phyloP scores from a whole-genome alignment of 2,329 filamentous ascomycete species.

The Phyllosticta citrichinensis region DNA sequence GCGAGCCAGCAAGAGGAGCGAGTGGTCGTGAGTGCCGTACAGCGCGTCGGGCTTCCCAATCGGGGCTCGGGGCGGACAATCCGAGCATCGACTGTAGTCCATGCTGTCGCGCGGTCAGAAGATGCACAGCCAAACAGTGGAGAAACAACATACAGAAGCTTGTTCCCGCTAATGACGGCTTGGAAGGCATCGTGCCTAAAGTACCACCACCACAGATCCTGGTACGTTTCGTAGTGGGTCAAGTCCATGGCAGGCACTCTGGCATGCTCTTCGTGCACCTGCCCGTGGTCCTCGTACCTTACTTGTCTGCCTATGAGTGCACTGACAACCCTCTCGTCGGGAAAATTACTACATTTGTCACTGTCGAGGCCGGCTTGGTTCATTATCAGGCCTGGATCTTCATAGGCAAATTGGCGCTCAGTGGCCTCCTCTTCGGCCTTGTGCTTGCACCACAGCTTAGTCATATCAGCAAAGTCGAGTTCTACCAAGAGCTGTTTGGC shows the following conservation, averaged over 20 bases:
- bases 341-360: conserved; percentile 8
- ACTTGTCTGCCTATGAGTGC: conserved; percentile 47
- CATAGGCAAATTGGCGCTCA: conserved; percentile 26
- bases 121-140: conserved; percentile 3
- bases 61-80: conserved; percentile 75
- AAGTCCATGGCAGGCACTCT: conserved; percentile 45
- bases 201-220: conserved; percentile 94
- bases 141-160: conserved; percentile 64
- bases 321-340: conserved; percentile 45
- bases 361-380: conserved; percentile 23
- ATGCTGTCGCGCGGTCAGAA: conserved; percentile 43
- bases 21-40: conserved; percentile 81
- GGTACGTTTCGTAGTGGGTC: conserved; percentile 67
- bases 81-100: conserved; percentile 71
- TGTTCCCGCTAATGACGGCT: conserved; percentile 76
- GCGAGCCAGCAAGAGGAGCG: conserved; percentile 71
- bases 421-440: conserved; percentile 41
- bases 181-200: conserved; percentile 90
- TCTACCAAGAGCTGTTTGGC: conserved; percentile 74
- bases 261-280: conserved; percentile 31
- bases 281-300: conserved; percentile 48
- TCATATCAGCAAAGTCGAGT: conserved; percentile 67
- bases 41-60: conserved; percentile 68
- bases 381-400: conserved; percentile 23
- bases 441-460: conserved; percentile 57